Conservation (phyloP, 2,329 filamentous ascomycete species). For the Dendryphion nanum region DNA sequence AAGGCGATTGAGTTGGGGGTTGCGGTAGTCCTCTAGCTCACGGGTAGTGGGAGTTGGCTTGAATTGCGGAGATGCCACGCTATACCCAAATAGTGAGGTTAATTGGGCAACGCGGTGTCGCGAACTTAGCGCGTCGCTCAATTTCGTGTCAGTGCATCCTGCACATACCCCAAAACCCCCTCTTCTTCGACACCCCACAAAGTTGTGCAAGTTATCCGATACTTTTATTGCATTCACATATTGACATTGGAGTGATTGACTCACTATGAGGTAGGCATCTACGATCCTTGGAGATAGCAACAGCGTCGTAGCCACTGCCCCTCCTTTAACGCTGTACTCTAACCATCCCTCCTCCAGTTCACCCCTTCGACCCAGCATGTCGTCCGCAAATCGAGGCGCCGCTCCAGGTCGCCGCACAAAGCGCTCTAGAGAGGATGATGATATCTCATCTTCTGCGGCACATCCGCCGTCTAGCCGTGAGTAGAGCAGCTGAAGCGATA, state of each 20-base stretch:
- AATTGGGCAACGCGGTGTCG: slow-evolving; percentile 10
- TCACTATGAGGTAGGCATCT: slow-evolving; percentile 20
- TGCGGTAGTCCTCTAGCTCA: no score
- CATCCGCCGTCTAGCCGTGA: slow-evolving; percentile 63
- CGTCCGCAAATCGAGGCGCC: slow-evolving; percentile 77
- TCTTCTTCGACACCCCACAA: no score
- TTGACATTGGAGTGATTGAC: no score
- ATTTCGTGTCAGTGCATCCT: no score
- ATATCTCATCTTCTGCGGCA: slow-evolving; percentile 55
- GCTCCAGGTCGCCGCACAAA: slow-evolving; percentile 56
- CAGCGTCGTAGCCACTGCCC: slow-evolving; percentile 10
- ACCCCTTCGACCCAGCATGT: slow-evolving; percentile 76
- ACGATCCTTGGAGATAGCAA: neutral
- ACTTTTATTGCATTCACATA: no score
- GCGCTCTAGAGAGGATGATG: slow-evolving; percentile 64
- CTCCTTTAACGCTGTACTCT: slow-evolving; percentile 16
- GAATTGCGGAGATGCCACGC: no score
- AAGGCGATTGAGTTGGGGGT: no score
- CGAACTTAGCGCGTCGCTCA: slow-evolving; percentile 2
- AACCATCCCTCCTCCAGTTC: slow-evolving; percentile 62
- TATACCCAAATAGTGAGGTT: slow-evolving; percentile 1
- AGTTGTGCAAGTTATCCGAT: no score
- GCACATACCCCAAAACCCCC: no score
- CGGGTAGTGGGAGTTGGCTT: no score
- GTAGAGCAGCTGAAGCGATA: slow-evolving; percentile 27